Base-by-base conservation (phyloP, 1,139 yeast species). In the Lodderomyces parapsilosis region DNA sequence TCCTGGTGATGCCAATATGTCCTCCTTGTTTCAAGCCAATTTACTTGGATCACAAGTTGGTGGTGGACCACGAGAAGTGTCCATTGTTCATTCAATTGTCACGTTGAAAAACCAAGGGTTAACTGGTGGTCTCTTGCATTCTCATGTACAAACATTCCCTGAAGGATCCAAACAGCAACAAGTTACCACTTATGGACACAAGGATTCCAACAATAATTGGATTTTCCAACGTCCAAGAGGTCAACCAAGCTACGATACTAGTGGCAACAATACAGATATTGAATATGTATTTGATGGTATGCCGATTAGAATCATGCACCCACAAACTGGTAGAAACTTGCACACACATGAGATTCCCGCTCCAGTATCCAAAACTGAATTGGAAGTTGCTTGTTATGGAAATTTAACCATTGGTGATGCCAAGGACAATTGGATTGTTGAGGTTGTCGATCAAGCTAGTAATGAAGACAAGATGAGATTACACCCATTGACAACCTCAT, bases 141-240 rank as follows among this genome's bases (percentile, higher is more conserved):
- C 99, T 10, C 99, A 93, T 63, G 81, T 87, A 41, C 98, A 93
- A 69, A 74, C 89, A 10, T 93, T 74, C 72, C 99, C 99, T 36
- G 96, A 83, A 57, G 99, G 99, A 44, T 91, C 98, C 15, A 77
- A 80, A 55, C 99, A 93, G 69, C 98, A 93, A 68, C 99, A 93
- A 68, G 87, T 93, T 44, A 93, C 99, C 37, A 87, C 96, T 27
- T 93, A 93, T 64, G 81, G 89, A 42, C 97, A 89, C 71, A 88
- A 88, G 68, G 99, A 93, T 66, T 58, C 81, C 45, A 93, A 93
- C 72, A 93, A 93, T 65, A 83, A 89, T 56, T 93, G 98, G 98
- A 59, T 76, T 36, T 78, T 94, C 71, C 89, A 90, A 66, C 80
- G 87, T 62, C 71, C 81, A 27, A 83, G 96, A 67, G 74, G 68